Evolutionary conservation across 768 basidiomycete genomes (phyloP).

Genomic region (Neoboletus subvelutipes): DNA sequence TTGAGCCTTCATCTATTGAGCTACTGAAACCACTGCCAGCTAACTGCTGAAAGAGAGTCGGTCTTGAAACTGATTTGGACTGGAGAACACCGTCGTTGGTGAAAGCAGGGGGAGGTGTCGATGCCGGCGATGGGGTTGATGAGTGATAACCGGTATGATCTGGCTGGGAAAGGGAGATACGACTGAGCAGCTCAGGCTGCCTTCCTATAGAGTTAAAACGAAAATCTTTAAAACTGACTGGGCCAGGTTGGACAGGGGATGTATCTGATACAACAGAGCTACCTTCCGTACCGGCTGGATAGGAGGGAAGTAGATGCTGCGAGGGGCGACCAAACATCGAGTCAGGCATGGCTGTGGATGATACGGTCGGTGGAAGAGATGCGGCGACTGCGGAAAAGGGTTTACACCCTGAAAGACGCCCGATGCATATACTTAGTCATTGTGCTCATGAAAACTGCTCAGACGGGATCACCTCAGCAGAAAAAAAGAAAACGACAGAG

Average conservation of each 20-base stretch:
- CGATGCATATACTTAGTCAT: conserved; percentile 19
- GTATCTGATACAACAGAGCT: background rate
- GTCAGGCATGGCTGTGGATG: conserved; percentile 21
- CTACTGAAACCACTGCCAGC: conserved; percentile 1
- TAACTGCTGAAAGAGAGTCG: conserved; percentile 23
- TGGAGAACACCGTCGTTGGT: background rate
- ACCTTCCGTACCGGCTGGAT: background rate
- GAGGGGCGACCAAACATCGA: conserved; percentile 32
- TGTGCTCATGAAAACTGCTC: background rate
- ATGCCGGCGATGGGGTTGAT: conserved; percentile 22
- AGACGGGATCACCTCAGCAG: conserved; percentile 15
- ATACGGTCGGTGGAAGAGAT: conserved; percentile 14
- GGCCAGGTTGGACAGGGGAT: conserved; percentile 12
- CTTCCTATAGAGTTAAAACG: conserved; percentile 55
- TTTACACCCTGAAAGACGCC: conserved; percentile 10
- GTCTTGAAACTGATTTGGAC: conserved; percentile 18
- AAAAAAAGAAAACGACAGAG: background rate
- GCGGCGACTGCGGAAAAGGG: conserved; percentile 9
- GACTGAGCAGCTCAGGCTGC: conserved; percentile 49
- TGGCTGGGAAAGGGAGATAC: conserved; percentile 41
- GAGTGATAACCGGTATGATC: conserved; percentile 28
- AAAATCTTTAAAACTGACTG: conserved; percentile 39
- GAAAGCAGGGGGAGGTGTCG: conserved; percentile 6
- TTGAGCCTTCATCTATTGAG: background rate
- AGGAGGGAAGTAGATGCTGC: conserved; percentile 24